These are phyloP conservation scores for Cyclostephanos tholiformis DNA, from an alignment of 108 stramenopile species.

Conservation along the genomic window DNA sequence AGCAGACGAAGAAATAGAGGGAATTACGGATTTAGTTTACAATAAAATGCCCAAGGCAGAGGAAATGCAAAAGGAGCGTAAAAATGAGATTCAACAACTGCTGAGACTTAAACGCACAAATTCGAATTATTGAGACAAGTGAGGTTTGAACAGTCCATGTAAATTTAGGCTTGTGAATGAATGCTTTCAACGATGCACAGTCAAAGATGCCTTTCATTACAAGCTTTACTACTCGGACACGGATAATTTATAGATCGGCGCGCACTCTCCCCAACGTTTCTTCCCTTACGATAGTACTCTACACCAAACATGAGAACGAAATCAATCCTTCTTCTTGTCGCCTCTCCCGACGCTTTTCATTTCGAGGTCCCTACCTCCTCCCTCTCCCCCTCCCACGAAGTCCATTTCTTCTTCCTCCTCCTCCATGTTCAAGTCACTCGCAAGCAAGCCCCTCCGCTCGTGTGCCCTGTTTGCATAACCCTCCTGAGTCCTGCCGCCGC, in stretches of 20 bases:
- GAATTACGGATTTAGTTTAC: constrained; percentile 32
- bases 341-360: constrained; percentile 31
- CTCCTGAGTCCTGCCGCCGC: neutral
- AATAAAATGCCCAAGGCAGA: constrained; percentile 44
- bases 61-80: constrained; percentile 33
- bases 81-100: constrained; percentile 35
- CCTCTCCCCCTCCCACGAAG: constrained; percentile 24
- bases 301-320: neutral
- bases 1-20: constrained; percentile 25
- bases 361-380: constrained; percentile 27
- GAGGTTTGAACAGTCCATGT: too few species aligned
- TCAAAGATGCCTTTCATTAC: too few species aligned
- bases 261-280: neutral
- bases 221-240: too few species aligned
- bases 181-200: too few species aligned
- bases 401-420: constrained; percentile 42
- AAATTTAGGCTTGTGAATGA: too few species aligned
- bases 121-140: neutral
- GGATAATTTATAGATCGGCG: neutral
- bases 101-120: neutral
- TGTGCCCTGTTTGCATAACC: neutral
- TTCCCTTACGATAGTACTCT: too few species aligned
- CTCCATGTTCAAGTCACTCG: constrained; percentile 28
- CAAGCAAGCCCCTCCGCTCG: constrained; percentile 36
- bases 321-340: constrained; percentile 43